A percentile compares a stretch with the other conserved stretches of the same genome.
phyloP scores from a whole-genome alignment of 2,329 filamentous ascomycete species.

The Zopfia rhizophila region DNA sequence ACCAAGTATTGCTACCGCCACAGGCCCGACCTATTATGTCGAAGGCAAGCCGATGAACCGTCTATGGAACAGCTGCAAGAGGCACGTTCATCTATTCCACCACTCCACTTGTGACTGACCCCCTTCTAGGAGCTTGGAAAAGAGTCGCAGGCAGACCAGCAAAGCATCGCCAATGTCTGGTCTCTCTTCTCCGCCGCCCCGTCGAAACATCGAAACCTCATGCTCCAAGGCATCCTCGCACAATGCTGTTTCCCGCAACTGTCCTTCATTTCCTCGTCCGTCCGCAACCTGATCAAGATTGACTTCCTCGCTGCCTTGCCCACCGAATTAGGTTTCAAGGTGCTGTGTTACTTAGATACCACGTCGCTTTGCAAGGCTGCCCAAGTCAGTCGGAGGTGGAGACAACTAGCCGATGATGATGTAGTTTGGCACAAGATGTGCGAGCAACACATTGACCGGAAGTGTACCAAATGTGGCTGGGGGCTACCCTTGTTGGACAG shows the following conservation, averaged over 20 bases:
- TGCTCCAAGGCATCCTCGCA: constrained; percentile 94
- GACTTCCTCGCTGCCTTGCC: constrained; percentile 93
- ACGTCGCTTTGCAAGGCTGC: constrained; percentile 94
- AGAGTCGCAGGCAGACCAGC: constrained; percentile 85
- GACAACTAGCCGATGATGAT: constrained; percentile 91
- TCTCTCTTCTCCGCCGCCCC: constrained; percentile 96
- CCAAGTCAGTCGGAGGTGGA: constrained; percentile 91
- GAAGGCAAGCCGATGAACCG: constrained; percentile 89
- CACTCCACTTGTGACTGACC: constrained; percentile 11
- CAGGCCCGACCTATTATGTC: constrained; percentile 91
- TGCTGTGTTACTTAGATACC: constrained; percentile 91
- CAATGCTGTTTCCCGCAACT: constrained; percentile 98
- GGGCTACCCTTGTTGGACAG: constrained; percentile 89
- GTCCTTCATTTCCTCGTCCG: constrained; percentile 88
- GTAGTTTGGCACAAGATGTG: constrained; percentile 99
- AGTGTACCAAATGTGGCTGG: constrained; percentile 96
- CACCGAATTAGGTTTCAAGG: constrained; percentile 90
- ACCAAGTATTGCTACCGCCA: constrained; percentile 97
- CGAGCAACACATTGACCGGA: constrained; percentile 93
- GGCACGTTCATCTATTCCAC: constrained; percentile 61
- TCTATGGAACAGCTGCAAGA: constrained; percentile 96
- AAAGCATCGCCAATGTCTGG: constrained; percentile 97
- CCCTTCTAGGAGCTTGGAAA: constrained; percentile 76
- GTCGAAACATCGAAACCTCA: constrained; percentile 90
- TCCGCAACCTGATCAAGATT: constrained; percentile 95